Base-by-base conservation (phyloP, 106 monocot genomes). In the Alisma plantagoaquatica region DNA sequence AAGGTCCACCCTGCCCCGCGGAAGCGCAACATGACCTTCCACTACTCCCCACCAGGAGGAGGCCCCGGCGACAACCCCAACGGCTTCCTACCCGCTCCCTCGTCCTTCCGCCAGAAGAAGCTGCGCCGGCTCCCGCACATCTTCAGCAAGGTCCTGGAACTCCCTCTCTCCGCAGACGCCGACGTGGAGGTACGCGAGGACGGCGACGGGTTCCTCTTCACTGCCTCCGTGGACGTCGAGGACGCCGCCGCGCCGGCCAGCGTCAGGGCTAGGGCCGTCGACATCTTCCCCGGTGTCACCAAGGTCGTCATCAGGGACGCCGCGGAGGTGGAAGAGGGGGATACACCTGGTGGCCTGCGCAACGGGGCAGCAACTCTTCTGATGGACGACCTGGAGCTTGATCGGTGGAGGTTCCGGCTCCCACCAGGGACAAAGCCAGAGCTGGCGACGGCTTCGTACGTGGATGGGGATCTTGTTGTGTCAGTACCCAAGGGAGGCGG, bases 121-220 rank as follows among this genome's bases (percentile, higher is more conserved):
- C 61, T 70, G 3, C 61, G 62, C 3, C 61, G 54, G 8, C 62
- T 70, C 4, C 70, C 70, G 22, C 70, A 70, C 54, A 29, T 70
- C 23, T 70, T 70, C 53, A 62, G 54, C 54, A 70, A 62, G 25
- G 54, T 62, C 10, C 70, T 70, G 23, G 61, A 70, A 27, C 70
- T 70, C n/a, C 61, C 70, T 18, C 62, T 70, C 33, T 14, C 15
- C 11, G 43, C 70, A 44, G 62, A 70, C 33, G 61, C 61, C 2
- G 61, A 70, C 31, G 70, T 70, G 16, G 11, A 17, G 17, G 33
- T 70, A 44, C 61, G 35, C 33, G 70, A 70, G 28, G 53, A 54
- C 19, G 54, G 14, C 23, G 45, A 46, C 20, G 25, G 46, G n/a
- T 48, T 70, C 61, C 43, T 11, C 10, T 70, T 70, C 53, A 35